Conservation (phyloP, 164 flowering plant species). For the Piper betle region DNA sequence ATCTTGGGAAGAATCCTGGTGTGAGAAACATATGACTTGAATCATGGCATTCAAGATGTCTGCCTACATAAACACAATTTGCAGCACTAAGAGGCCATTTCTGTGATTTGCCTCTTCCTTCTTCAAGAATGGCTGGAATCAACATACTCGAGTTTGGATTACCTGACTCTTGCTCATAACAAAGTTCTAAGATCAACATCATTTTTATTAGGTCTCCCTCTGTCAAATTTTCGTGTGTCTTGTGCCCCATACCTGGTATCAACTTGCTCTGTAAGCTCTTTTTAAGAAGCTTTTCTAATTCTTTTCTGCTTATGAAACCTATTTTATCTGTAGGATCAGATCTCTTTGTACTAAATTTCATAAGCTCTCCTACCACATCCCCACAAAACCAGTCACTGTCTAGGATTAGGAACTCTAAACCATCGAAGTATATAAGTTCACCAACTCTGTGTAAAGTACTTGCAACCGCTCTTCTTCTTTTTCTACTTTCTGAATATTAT, state of each 20-base stretch:
- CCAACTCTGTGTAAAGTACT: slow-evolving; percentile 70
- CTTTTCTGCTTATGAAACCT: slow-evolving; percentile 65
- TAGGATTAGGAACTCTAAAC: slow-evolving; percentile 55
- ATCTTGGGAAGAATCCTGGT: slow-evolving; percentile 80
- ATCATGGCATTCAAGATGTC: slow-evolving; percentile 86
- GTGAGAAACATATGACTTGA: slow-evolving; percentile 81
- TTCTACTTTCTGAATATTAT: slow-evolving; percentile 53
- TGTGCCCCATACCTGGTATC: slow-evolving; percentile 64
- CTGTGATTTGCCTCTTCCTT: slow-evolving; percentile 61
- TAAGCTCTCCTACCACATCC: slow-evolving; percentile 58
- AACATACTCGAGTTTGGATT: slow-evolving; percentile 56
- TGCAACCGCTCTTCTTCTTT: slow-evolving; percentile 59
- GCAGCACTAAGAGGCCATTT: slow-evolving; percentile 46
- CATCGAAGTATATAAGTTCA: slow-evolving; percentile 68
- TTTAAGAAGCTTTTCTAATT: slow-evolving; percentile 62
- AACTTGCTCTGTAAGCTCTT: slow-evolving; percentile 57
- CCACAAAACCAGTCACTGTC: slow-evolving; percentile 88
- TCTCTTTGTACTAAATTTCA: slow-evolving; percentile 36
- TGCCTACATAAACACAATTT: slow-evolving; percentile 54
- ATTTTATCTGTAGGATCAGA: slow-evolving; percentile 32
- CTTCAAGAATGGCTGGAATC: slow-evolving; percentile 70
- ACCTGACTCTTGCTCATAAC: slow-evolving; percentile 68
- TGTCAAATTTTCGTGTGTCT: slow-evolving; percentile 58
- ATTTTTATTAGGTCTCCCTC: slow-evolving; percentile 64
- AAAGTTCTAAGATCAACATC: slow-evolving; percentile 86